Evolutionary conservation across 1,284 basidiomycete genomes (phyloP).

Genomic region (Naganishia cerealis): DNA sequence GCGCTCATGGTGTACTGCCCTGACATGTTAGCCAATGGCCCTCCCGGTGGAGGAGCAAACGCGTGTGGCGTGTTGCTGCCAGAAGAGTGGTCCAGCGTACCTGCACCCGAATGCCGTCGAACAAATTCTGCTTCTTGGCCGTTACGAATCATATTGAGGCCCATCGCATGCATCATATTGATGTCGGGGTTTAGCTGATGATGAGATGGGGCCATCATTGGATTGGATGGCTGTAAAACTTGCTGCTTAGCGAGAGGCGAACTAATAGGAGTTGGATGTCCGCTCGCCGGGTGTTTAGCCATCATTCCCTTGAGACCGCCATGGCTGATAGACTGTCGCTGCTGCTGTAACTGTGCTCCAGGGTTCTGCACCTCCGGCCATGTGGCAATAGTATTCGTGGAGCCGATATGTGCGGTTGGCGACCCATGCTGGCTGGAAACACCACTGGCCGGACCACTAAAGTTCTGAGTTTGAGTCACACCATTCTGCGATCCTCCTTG

Average conservation of each 20-base stretch:
- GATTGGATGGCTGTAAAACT: neutral
- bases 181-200: constrained; percentile 21
- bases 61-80: constrained; percentile 19
- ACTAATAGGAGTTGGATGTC: constrained; percentile 9
- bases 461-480: constrained; percentile 2
- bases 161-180: constrained; percentile 28
- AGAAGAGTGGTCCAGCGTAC: constrained; percentile 16
- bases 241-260: constrained; percentile 9
- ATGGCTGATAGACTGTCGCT: constrained; percentile 17
- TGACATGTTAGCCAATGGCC: neutral
- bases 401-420: constrained; percentile 8
- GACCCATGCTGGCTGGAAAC: constrained; percentile 14
- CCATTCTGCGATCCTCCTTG: neutral
- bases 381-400: neutral
- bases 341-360: constrained; percentile 7
- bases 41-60: neutral
- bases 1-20: constrained; percentile 17
- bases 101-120: constrained; percentile 13
- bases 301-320: constrained; percentile 15
- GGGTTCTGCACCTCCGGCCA: constrained; percentile 22
- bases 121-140: constrained; percentile 7
- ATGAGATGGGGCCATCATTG: constrained; percentile 2
- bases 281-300: constrained; percentile 19
- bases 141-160: constrained; percentile 20
- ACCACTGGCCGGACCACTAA: constrained; percentile 8